Conservation (phyloP, 164 flowering plant genomes). For the Echeveria elegans region DNA sequence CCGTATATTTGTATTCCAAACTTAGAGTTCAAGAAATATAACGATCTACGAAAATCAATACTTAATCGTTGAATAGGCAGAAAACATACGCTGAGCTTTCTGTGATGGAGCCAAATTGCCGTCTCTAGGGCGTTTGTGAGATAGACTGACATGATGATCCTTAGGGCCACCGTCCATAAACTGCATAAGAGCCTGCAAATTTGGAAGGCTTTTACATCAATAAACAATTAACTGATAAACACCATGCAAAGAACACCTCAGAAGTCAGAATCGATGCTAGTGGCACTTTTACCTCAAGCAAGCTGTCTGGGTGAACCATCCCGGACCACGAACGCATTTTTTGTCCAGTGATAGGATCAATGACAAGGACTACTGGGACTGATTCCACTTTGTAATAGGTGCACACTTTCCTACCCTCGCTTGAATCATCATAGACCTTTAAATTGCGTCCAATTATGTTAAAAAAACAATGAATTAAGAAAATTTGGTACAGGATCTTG, state of each 20-base stretch:
- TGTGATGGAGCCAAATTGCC: constrained; percentile 29
- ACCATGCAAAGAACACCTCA: background rate
- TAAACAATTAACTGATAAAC: background rate
- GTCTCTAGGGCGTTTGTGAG: constrained; percentile 88
- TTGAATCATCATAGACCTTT: constrained; percentile 85
- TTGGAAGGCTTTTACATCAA: background rate
- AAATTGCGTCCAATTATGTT: constrained; percentile 7
- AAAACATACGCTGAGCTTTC: constrained; percentile 35
- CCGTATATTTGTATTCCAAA: no score
- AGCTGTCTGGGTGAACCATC: constrained; percentile 74
- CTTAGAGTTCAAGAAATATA: no score
- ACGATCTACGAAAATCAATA: no score
- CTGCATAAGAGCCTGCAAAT: constrained; percentile 60
- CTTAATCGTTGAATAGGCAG: background rate
- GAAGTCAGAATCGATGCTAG: background rate
- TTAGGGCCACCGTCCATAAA: constrained; percentile 86
- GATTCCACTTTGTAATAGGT: constrained; percentile 79
- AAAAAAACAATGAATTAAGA: background rate
- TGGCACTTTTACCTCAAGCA: constrained; percentile 61
- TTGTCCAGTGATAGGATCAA: constrained; percentile 96
- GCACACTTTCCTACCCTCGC: constrained; percentile 89
- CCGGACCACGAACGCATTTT: constrained; percentile 90
- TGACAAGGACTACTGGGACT: constrained; percentile 70
- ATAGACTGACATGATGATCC: constrained; percentile 49
- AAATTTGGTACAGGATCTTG: background rate